Base-by-base conservation (phyloP, 2,329 filamentous ascomycete genomes). In the Xylaria sp. region DNA sequence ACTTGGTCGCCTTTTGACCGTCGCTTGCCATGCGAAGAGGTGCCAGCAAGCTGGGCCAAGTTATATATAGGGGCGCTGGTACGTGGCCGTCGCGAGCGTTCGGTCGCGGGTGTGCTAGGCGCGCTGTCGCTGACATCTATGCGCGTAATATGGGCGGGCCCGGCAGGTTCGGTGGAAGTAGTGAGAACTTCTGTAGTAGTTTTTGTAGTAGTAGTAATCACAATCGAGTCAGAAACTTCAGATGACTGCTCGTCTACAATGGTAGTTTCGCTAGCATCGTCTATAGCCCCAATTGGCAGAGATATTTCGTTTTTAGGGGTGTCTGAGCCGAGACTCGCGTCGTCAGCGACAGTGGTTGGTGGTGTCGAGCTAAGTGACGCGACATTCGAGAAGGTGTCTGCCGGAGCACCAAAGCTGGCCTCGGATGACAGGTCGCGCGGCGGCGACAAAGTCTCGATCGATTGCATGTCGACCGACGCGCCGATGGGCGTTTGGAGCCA, bases 31-130 rank as follows among this genome's bases (percentile, higher is more conserved):
- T 89, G 87, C 45, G 83, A 80, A 28, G 83, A 82, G 50, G 86
- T 90, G 67, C 88, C 87, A 61, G 82, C 83, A 54, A 90, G 79
- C 69, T 85, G 83, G 66, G 86, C 81, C 15, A 90, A 77, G 70
- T 92, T 92, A 77, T 92, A 92, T 15, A 88, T 84, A 12, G 85
- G 82, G 17, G 86, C 78, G 56, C 81, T 83, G n/a, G 77, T 71
- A 65, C 85, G 83, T 38, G 81, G 78, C 70, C 88, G 85, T 69
- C 83, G 83, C 64, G 84, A 81, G 60, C 87, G 84, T 57, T 73
- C 71, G 53, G 74, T 68, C n/a, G 77, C 68, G 8, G 76, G 71
- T 45, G 75, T 66, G 55, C 64, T 69, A 19, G 65, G 33, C 50
- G 67, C 33, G 23, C 65, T 59, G 55, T 73, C 66, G 49, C 63